Evolutionary conservation across 2,329 filamentous ascomycete genomes (phyloP).

Genomic region (Pseudophaeomoniella oleicola): DNA sequence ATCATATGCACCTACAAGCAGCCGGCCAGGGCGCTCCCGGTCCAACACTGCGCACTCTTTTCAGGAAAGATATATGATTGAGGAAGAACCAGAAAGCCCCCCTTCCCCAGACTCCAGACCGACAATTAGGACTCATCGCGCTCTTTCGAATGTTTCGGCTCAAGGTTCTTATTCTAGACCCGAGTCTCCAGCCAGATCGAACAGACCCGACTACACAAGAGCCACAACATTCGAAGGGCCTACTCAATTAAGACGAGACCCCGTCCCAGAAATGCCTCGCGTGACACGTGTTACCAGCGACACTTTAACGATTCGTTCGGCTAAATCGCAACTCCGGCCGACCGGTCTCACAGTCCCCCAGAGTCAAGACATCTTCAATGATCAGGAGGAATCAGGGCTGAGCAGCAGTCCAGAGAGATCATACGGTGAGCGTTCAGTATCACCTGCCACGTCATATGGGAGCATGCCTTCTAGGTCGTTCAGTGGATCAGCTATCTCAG

Average conservation of each 20-base stretch:
- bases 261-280: conserved; percentile 22
- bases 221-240: conserved; percentile 46
- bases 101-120: conserved; percentile 34
- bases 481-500: conserved; percentile 3
- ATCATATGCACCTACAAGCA: conserved; percentile 11
- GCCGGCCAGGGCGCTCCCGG: conserved; percentile 31
- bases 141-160: conserved; percentile 15
- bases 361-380: conserved; percentile 32
- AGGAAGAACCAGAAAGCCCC: conserved; percentile 39
- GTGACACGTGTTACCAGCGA: conserved; percentile 42
- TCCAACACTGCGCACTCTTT: conserved; percentile 52
- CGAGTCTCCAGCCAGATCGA: conserved; percentile 24
- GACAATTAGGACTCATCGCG: conserved; percentile 33
- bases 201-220: conserved; percentile 34
- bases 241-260: conserved; percentile 35
- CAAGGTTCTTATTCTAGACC: conserved; percentile 14
- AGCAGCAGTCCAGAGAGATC: conserved; percentile 33
- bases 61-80: conserved; percentile 41
- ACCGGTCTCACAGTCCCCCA: conserved; percentile 21
- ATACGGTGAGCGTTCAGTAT: conserved; percentile 34
- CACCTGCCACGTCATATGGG: conserved; percentile 38
- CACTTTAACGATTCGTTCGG: conserved; percentile 31
- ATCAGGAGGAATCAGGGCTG: conserved; percentile 35
- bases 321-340: conserved; percentile 31
- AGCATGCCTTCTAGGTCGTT: conserved; percentile 31